Conservation (phyloP, 2,329 filamentous ascomycete species). For the Cryphonectria carpinicola region DNA sequence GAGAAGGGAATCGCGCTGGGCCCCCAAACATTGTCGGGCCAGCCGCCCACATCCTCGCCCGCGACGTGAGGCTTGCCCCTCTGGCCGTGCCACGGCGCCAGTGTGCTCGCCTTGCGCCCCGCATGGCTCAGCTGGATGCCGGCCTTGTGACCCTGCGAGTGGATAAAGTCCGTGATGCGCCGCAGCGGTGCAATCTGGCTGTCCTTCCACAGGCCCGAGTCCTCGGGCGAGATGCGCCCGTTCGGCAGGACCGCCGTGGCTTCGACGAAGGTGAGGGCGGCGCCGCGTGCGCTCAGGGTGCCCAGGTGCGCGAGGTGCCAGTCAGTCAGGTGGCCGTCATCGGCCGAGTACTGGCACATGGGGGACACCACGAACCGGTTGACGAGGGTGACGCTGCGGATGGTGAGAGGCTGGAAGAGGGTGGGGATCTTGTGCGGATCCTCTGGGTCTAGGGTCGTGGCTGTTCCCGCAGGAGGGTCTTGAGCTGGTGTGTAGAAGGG, state of each 20-base stretch:
- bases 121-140: slow-evolving; percentile 84
- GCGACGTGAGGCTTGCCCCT: slow-evolving; percentile 54
- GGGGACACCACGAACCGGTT: slow-evolving; percentile 64
- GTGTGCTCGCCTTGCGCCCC: slow-evolving; percentile 66
- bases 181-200: slow-evolving; percentile 75
- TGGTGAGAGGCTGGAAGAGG: slow-evolving; percentile 59
- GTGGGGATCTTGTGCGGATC: slow-evolving; percentile 49
- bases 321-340: slow-evolving; percentile 71
- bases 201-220: slow-evolving; percentile 82
- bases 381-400: slow-evolving; percentile 55
- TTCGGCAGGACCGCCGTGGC: slow-evolving; percentile 76
- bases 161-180: slow-evolving; percentile 75
- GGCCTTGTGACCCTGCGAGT: slow-evolving; percentile 76
- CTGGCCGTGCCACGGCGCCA: slow-evolving; percentile 68
- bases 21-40: slow-evolving; percentile 59
- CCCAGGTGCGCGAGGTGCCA: slow-evolving; percentile 77
- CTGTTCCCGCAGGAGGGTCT: slow-evolving; percentile 54
- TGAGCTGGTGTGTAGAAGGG: slow-evolving; percentile 61
- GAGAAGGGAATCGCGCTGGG: slow-evolving; percentile 62
- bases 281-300: slow-evolving; percentile 75
- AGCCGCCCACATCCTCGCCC: slow-evolving; percentile 54
- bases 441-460: slow-evolving; percentile 35
- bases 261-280: slow-evolving; percentile 75
- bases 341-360: slow-evolving; percentile 64
- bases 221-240: slow-evolving; percentile 82